phyloP scores from a whole-genome alignment of 2,329 filamentous ascomycete genomes.

The Penicillium frequentans region DNA sequence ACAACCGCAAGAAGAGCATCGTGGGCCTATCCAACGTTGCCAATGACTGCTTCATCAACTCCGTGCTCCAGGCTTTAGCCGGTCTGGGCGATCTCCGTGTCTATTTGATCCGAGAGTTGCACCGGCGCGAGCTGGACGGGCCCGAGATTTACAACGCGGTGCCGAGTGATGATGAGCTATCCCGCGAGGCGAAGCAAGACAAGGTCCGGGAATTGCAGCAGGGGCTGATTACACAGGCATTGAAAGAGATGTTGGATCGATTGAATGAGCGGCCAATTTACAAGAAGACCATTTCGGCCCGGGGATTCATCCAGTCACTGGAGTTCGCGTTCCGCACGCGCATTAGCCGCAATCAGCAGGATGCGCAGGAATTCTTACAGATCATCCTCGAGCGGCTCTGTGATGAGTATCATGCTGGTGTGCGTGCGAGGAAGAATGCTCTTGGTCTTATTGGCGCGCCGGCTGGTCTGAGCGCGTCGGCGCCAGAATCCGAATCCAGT shows the following conservation, averaged over 20 bases:
- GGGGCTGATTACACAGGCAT: slow-evolving; percentile 77
- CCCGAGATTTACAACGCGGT: slow-evolving; percentile 70
- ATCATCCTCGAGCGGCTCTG: slow-evolving; percentile 87
- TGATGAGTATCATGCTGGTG: slow-evolving; percentile 89
- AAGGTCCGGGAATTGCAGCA: slow-evolving; percentile 66
- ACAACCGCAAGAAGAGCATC: slow-evolving; percentile 75
- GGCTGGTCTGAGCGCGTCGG: slow-evolving; percentile 9
- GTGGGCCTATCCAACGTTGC: slow-evolving; percentile 88
- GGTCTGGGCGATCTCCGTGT: slow-evolving; percentile 84
- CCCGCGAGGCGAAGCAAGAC: slow-evolving; percentile 43
- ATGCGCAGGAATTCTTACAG: slow-evolving; percentile 96
- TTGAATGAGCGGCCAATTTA: slow-evolving; percentile 92
- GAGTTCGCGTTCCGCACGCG: slow-evolving; percentile 85
- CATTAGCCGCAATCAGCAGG: slow-evolving; percentile 92
- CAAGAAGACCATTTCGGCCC: slow-evolving; percentile 87
- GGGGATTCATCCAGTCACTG: slow-evolving; percentile 77
- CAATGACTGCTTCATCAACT: slow-evolving; percentile 98
- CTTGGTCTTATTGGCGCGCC: slow-evolving; percentile 23
- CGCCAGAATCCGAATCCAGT: slow-evolving; percentile 4
- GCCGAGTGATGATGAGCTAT: slow-evolving; percentile 45
- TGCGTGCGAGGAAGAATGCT: slow-evolving; percentile 62
- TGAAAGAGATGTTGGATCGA: slow-evolving; percentile 90
- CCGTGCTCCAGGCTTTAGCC: slow-evolving; percentile 87
- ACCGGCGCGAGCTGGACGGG: slow-evolving; percentile 78
- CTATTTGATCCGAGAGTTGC: slow-evolving; percentile 89